phyloP scores from a whole-genome alignment of 768 basidiomycete species.

The Calvatia gigantea region DNA sequence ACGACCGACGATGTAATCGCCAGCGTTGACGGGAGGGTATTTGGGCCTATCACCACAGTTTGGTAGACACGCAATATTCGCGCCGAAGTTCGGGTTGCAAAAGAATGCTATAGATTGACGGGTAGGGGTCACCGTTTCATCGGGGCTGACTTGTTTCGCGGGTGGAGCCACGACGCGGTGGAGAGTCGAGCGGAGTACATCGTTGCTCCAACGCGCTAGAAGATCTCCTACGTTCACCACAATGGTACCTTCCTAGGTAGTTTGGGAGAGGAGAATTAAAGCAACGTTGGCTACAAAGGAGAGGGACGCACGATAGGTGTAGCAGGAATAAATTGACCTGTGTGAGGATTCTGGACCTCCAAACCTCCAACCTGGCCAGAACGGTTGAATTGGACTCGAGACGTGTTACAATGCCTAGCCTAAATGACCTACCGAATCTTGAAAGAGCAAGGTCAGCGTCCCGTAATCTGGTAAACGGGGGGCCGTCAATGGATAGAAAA shows the following conservation, averaged over 20 bases:
- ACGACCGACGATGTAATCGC: constrained; percentile 73
- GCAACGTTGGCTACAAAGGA: constrained; percentile 6
- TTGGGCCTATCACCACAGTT: constrained; percentile 56
- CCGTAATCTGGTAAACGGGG: constrained; percentile 56
- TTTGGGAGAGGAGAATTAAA: not conserved
- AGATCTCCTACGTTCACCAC: constrained; percentile 84
- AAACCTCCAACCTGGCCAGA: constrained; percentile 64
- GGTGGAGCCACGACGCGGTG: constrained; percentile 81
- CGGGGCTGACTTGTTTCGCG: constrained; percentile 41
- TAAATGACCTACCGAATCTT: constrained; percentile 51
- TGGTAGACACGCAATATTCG: constrained; percentile 68
- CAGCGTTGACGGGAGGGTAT: constrained; percentile 70
- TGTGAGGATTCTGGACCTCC: constrained; percentile 80
- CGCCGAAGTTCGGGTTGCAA: constrained; percentile 75
- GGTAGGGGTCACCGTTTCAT: constrained; percentile 53
- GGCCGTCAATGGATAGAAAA: not conserved
- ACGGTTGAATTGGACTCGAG: not conserved
- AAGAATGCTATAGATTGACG: constrained; percentile 87
- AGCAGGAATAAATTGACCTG: constrained; percentile 66
- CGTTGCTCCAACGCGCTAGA: constrained; percentile 81
- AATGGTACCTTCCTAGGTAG: constrained; percentile 66
- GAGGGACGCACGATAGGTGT: constrained; percentile 61
- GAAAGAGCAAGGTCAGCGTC: constrained; percentile 78
- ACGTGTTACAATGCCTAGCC: not conserved
- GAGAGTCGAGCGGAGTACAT: constrained; percentile 72